These are phyloP conservation scores for Morella rubra DNA, from an alignment of 306 rosid species.

Conservation along the genomic window DNA sequence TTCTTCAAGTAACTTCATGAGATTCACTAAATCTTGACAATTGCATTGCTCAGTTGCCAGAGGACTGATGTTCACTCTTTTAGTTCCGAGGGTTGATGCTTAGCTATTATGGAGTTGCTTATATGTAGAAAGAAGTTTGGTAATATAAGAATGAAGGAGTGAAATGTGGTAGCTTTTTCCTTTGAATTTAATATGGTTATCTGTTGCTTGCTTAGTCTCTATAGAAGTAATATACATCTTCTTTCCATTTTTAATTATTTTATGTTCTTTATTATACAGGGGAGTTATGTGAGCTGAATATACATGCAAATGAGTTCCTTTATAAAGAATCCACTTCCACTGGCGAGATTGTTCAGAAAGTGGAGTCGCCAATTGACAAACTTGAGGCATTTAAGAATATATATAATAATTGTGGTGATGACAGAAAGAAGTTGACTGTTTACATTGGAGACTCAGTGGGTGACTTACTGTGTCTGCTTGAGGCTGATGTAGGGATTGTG, in stretches of 20 bases:
- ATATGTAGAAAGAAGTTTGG: background rate
- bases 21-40: background rate
- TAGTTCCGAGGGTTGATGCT: background rate
- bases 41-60: background rate
- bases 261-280: slow-evolving; percentile 45
- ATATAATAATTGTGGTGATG: slow-evolving; percentile 39
- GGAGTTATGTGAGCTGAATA: slow-evolving; percentile 57
- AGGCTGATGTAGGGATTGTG: slow-evolving; percentile 95
- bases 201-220: background rate
- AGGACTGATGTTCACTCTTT: background rate
- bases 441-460: slow-evolving; percentile 95
- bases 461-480: slow-evolving; percentile 89
- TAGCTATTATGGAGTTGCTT: background rate
- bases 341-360: slow-evolving; percentile 75
- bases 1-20: background rate
- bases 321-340: slow-evolving; percentile 76
- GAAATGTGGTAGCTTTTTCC: background rate
- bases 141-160: background rate
- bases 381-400: slow-evolving; percentile 59
- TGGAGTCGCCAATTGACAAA: slow-evolving; percentile 92
- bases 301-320: slow-evolving; percentile 82
- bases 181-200: background rate
- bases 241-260: slow-evolving; percentile 8
- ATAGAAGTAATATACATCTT: slow-evolving; percentile 1
- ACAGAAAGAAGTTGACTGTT: slow-evolving; percentile 59